A percentile compares a stretch with the other conserved stretches of the same genome.
Evolutionary conservation across 176 grass and related monocot genomes (phyloP).

Genomic region (Saccharum spontaneum): DNA sequence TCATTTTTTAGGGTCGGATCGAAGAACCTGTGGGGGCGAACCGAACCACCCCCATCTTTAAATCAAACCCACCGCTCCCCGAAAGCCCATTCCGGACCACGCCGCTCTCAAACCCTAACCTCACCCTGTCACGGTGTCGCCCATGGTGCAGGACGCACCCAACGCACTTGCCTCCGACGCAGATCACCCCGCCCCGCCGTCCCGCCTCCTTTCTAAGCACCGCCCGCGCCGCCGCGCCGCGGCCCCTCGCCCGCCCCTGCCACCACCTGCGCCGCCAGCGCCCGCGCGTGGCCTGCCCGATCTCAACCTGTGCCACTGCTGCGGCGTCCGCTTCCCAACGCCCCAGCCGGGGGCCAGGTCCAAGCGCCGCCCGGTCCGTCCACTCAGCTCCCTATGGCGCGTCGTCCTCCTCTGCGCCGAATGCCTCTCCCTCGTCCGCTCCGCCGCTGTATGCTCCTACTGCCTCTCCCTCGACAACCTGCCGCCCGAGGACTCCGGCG

Average conservation of each 20-base stretch:
- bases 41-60: too few species aligned
- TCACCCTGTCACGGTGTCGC: neutral
- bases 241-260: neutral
- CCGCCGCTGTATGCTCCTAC: slow-evolving; percentile 67
- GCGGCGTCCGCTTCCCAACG: slow-evolving; percentile 48
- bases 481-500: slow-evolving; percentile 28
- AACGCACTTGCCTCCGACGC: slow-evolving; percentile 6
- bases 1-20: too few species aligned
- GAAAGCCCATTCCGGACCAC: too few species aligned
- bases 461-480: slow-evolving; percentile 59
- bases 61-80: too few species aligned
- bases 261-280: neutral
- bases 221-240: slow-evolving; percentile 41
- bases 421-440: slow-evolving; percentile 58
- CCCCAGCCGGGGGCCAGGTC: slow-evolving; percentile 29
- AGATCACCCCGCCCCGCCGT: slow-evolving; percentile 21
- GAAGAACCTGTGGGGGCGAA: too few species aligned
- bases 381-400: slow-evolving; percentile 74
- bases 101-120: slow-evolving; percentile 26
- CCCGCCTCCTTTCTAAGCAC: slow-evolving; percentile 49
- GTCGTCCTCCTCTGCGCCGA: slow-evolving; percentile 67
- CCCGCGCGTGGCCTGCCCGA: slow-evolving; percentile 41
- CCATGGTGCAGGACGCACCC: slow-evolving; percentile 28
- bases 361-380: slow-evolving; percentile 41
- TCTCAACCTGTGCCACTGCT: slow-evolving; percentile 59